Evolutionary conservation across 257 asterid genomes (phyloP), one percentile per base, ranked within the genome.

Genomic region (Prunella vulgaris): DNA sequence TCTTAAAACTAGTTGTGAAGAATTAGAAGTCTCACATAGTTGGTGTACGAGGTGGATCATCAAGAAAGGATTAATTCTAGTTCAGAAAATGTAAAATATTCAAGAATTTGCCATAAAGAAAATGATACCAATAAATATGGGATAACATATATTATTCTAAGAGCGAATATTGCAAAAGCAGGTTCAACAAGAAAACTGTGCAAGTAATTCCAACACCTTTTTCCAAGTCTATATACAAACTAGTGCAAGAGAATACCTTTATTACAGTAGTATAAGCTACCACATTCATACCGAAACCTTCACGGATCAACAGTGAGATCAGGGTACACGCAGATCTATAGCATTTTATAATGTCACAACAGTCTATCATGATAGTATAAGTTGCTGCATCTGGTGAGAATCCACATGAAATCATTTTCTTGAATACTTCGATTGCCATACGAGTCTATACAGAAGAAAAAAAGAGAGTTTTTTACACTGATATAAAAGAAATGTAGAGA

Each of bases 261-360:
- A 83, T 77, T 65, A 93, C 83, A 66, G 80, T 24, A 57, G 95
- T 84, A 79, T 85, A 87, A 71, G 87, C 77, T 46, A 82, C 75
- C 60, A 71, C 79, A 60, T 75, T 49, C 18, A 82, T 78, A 77
- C 32, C 33, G 76, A 76, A 85, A 69, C 98, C 97, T 65, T 69
- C 74, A 60, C 94, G 95, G 35, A 88, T 87, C 95, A 90, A 87
- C 87, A 81, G 65, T 8, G 95, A 87, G 49, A 85, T 79, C 72
- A 90, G 76, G 40, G 86, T 83, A 71, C 74, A 77, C 42, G 96
- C 98, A 67, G 97, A 93, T 87, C 64, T 70, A 64, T 77, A 81
- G 82, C 94, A 81, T 58, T 77, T 76, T 59, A 74, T 73, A 57
- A 63, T 71, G 82, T 85, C 81, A 75, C 95, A 90, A 75, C 92